phyloP scores from a whole-genome alignment of 2,329 filamentous ascomycete genomes.

The Aspergillus arachidicola region DNA sequence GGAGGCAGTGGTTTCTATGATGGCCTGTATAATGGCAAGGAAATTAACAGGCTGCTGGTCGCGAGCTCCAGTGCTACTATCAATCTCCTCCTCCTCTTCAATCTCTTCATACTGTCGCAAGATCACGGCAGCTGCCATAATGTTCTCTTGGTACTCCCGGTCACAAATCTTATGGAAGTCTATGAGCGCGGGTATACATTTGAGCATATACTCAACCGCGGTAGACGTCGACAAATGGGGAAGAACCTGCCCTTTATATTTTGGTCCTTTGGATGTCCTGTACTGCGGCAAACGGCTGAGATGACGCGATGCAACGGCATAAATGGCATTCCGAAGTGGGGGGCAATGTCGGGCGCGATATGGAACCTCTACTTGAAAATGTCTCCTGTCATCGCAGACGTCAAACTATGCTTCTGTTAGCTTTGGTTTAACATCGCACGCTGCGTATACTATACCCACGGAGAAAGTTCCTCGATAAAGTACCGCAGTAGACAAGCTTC shows the following conservation, averaged over 20 bases:
- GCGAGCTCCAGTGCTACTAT: slow-evolving; percentile 20
- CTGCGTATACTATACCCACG: slow-evolving; percentile 20
- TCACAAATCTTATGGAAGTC: slow-evolving; percentile 21
- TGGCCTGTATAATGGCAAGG: slow-evolving; percentile 26
- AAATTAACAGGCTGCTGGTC: slow-evolving; percentile 21
- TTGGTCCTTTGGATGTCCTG: slow-evolving; percentile 16
- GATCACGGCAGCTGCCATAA: slow-evolving; percentile 30
- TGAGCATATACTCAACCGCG: slow-evolving; percentile 26
- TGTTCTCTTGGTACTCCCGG: slow-evolving; percentile 23
- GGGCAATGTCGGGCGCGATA: slow-evolving; percentile 21
- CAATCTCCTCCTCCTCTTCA: slow-evolving; percentile 31
- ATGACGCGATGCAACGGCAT: slow-evolving; percentile 27
- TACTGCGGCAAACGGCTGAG: slow-evolving; percentile 25
- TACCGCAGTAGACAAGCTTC: slow-evolving; percentile 26
- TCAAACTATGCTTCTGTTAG: slow-evolving; percentile 21
- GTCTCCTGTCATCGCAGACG: slow-evolving; percentile 23
- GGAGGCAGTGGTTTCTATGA: slow-evolving; percentile 25
- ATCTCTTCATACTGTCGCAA: slow-evolving; percentile 30
- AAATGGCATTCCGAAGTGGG: slow-evolving; percentile 26
- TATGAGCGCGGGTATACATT: slow-evolving; percentile 25
- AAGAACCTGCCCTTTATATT: slow-evolving; percentile 21
- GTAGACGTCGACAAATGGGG: slow-evolving; percentile 17
- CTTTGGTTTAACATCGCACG: not conserved
- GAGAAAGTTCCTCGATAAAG: slow-evolving; percentile 30
- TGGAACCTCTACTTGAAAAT: slow-evolving; percentile 25